A percentile compares a stretch with the other conserved stretches of the same genome.
phyloP scores from a whole-genome alignment of 768 basidiomycete genomes.

The Botryobasidium botryosum region DNA sequence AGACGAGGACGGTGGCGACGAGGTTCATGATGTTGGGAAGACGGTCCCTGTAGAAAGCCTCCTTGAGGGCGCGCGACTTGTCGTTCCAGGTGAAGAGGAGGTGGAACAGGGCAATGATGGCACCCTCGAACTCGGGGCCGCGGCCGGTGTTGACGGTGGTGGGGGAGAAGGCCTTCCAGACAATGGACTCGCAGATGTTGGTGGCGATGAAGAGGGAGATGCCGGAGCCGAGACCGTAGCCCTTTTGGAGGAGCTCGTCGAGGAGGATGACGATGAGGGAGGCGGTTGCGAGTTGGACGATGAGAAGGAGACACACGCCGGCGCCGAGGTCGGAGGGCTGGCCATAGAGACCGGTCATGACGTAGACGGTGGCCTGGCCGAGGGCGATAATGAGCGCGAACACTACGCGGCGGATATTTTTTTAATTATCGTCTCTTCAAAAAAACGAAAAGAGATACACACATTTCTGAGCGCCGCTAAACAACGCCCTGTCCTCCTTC shows the following conservation, averaged over 20 bases:
- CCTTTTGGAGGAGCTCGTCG: slow-evolving; percentile 97
- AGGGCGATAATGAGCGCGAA: slow-evolving; percentile 94
- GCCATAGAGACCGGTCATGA: slow-evolving; percentile 91
- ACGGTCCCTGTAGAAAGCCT: slow-evolving; percentile 95
- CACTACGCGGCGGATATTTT: slow-evolving; percentile 32
- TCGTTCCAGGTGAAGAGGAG: slow-evolving; percentile 96
- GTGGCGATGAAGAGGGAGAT: slow-evolving; percentile 99
- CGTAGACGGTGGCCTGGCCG: slow-evolving; percentile 94
- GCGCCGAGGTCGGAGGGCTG: slow-evolving; percentile 86
- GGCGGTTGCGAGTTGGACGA: slow-evolving; percentile 88
- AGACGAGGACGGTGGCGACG: slow-evolving; percentile 79
- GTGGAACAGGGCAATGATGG: slow-evolving; percentile 91
- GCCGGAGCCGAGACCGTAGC: slow-evolving; percentile 95
- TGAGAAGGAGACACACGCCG: slow-evolving; percentile 90
- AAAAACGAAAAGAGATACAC: slow-evolving; percentile 19
- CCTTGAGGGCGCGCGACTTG: slow-evolving; percentile 89
- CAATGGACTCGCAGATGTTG: slow-evolving; percentile 98
- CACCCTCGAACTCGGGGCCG: slow-evolving; percentile 96
- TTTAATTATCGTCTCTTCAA: neutral
- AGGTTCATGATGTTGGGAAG: slow-evolving; percentile 98
- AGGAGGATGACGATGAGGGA: slow-evolving; percentile 95
- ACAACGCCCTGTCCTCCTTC: slow-evolving; percentile 93
- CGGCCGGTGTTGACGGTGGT: slow-evolving; percentile 97
- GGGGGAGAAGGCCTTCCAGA: slow-evolving; percentile 99
- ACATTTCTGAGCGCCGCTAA: slow-evolving; percentile 96